Evolutionary conservation across 2,329 filamentous ascomycete genomes (phyloP), one percentile per base, ranked within the genome.

Genomic region (Byssochlamys sp.): DNA sequence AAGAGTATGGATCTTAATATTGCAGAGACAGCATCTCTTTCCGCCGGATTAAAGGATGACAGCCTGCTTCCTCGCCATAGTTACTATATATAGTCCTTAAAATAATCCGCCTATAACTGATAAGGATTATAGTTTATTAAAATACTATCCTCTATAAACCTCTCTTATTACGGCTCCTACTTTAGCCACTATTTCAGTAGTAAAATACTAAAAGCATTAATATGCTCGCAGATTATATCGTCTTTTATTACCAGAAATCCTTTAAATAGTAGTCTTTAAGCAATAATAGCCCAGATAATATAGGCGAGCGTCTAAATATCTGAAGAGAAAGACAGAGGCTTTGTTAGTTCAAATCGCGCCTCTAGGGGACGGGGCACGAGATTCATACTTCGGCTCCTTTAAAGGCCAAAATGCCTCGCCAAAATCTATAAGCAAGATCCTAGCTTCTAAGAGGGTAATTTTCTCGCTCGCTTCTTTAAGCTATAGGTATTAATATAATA

Each of bases 271-370:
- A 66, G 57, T 39, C 61, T 60, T n/a, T 67, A 61, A 4, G 63
- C 68, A 10, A 77, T 62, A 11, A 77, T 65, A 33, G 59, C 60
- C 63, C 69, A 77, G 28, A 76, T 72, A 0, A 66, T 56, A 55
- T 69, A 76, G 0, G 66, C 69, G 3, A 77, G 67, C n/a, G 68
- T 72, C 74, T 72, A 77, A 14, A 75, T 73, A 45, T 77, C 73
- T 1, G 72, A 76, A 6, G 14, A 2, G 39, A 45, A 45, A 19
- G 39, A 45, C 5, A 45, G 65, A 12, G 73, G 66, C 1, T 49
- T 67, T 12, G 57, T 58, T 28, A 69, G 66, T 31, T 74, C 69
- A 56, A 77, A 76, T 11, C 63, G 62, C 28, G 63, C 62, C 61
- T 77, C 74, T 0, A 73, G 74, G 10, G 71, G 68, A 2, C 67